These are phyloP conservation scores for Periconia sp. DNA, from an alignment of 2,329 filamentous ascomycete species.

Conservation along the genomic window DNA sequence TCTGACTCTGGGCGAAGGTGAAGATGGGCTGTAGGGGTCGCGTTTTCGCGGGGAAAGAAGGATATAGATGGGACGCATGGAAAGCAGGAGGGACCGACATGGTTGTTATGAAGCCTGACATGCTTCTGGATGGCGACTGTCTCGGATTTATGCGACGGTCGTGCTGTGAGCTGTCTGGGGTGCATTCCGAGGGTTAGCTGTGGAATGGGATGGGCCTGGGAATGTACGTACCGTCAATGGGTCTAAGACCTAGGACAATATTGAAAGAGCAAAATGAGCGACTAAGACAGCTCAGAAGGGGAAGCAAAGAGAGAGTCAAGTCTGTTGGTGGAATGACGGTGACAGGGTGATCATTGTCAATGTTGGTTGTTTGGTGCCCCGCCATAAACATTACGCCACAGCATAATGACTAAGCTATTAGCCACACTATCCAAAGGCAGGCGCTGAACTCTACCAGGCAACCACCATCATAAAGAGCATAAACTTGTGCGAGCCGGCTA, in stretches of 20 bases:
- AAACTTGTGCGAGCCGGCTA: too few species aligned
- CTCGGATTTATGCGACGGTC: constrained; percentile 24
- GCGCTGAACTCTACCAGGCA: too few species aligned
- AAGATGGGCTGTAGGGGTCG: constrained; percentile 51
- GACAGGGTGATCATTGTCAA: too few species aligned
- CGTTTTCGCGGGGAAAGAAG: constrained; percentile 38
- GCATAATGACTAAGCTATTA: constrained; percentile 17
- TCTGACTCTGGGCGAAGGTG: constrained; percentile 51
- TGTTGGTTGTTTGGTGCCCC: constrained; percentile 20
- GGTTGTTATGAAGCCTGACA: constrained; percentile 82
- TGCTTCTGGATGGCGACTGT: constrained; percentile 46
- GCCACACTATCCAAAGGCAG: too few species aligned
- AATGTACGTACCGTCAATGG: constrained; percentile 28
- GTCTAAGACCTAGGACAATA: background rate
- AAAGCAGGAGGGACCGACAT: constrained; percentile 66
- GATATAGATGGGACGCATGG: constrained; percentile 38
- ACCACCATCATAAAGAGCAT: too few species aligned
- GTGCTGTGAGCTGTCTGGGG: constrained; percentile 23
- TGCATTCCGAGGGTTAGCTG: constrained; percentile 44
- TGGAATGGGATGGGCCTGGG: constrained; percentile 24
- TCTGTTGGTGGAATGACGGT: too few species aligned
- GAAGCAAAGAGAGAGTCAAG: constrained; percentile 2
- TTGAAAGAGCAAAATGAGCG: constrained; percentile 6
- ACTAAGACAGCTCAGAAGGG: constrained; percentile 3
- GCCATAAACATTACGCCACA: constrained; percentile 30